Percentiles rank a stretch among this genome's conserved stretches.
These are phyloP conservation scores for Penicillium sp. DNA, from an alignment of 2,329 filamentous ascomycete species.

Conservation along the genomic window DNA sequence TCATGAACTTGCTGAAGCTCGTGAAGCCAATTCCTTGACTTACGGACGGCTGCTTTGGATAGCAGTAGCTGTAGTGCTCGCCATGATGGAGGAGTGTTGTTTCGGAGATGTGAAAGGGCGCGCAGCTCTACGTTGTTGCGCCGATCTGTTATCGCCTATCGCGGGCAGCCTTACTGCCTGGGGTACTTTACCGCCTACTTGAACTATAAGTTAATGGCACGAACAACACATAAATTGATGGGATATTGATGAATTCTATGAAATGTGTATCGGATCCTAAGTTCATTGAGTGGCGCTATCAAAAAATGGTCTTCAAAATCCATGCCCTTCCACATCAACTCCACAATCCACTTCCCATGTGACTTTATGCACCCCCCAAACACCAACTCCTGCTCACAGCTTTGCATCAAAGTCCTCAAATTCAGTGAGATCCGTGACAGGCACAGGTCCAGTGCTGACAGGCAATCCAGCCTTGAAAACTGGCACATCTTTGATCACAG, in stretches of 20 bases:
- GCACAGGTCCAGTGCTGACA: constrained; percentile 69
- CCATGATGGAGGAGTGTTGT: constrained; percentile 56
- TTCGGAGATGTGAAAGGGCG: neutral
- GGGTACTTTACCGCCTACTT: neutral
- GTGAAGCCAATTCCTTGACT: constrained; percentile 21
- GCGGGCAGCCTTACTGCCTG: constrained; percentile 5
- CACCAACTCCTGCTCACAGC: constrained; percentile 52
- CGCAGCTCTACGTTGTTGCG: constrained; percentile 5
- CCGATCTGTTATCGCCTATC: constrained; percentile 15
- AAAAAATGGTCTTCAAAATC: neutral
- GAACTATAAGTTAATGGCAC: neutral
- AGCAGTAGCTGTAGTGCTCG: constrained; percentile 73
- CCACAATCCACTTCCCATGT: constrained; percentile 11
- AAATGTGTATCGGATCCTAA: too few relatives aligned
- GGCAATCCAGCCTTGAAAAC: constrained; percentile 75
- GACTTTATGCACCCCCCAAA: constrained; percentile 1
- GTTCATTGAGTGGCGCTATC: neutral
- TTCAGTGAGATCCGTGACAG: constrained; percentile 73
- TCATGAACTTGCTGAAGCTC: neutral
- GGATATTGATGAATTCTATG: too few relatives aligned
- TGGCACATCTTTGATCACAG: constrained; percentile 73
- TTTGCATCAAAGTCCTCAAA: constrained; percentile 87
- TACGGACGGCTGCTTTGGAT: constrained; percentile 73
- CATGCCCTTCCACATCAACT: constrained; percentile 6
- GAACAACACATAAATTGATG: neutral